Evolutionary conservation across 345 rosid species (phyloP).

Genomic region (Dipteronia sinensis): DNA sequence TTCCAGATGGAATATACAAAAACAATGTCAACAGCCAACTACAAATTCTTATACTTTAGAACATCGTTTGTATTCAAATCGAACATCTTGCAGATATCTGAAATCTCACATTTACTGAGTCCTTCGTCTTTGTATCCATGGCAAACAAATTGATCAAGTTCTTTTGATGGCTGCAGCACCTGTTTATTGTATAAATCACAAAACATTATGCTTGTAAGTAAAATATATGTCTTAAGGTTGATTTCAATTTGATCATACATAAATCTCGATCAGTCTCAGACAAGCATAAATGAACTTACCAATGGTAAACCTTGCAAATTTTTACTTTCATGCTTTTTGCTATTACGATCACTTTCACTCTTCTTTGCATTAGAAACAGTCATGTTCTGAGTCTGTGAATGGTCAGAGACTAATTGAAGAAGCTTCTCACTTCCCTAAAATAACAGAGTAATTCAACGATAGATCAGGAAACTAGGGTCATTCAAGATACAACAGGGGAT

Average conservation of each 20-base stretch:
- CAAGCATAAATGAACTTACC: slow-evolving; percentile 37
- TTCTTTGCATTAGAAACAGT: slow-evolving; percentile 17
- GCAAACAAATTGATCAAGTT: slow-evolving; percentile 50
- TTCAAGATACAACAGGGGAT: background rate
- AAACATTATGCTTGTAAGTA: background rate
- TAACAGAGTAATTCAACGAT: slow-evolving; percentile 12
- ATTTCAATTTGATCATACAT: background rate
- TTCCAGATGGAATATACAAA: slow-evolving; percentile 4
- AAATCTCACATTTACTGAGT: slow-evolving; percentile 43
- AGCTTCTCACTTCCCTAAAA: slow-evolving; percentile 93
- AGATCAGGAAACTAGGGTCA: background rate
- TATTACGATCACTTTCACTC: slow-evolving; percentile 27
- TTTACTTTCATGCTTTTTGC: slow-evolving; percentile 21
- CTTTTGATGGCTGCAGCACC: slow-evolving; percentile 74
- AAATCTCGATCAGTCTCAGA: background rate
- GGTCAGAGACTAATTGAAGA: slow-evolving; percentile 63
- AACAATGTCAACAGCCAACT: slow-evolving; percentile 26
- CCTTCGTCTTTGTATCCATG: slow-evolving; percentile 41
- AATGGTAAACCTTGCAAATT: slow-evolving; percentile 33
- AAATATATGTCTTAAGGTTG: background rate
- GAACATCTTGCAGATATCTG: slow-evolving; percentile 59
- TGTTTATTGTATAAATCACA: background rate
- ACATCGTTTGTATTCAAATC: slow-evolving; percentile 57
- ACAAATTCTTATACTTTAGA: slow-evolving; percentile 55
- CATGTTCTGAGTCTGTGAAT: slow-evolving; percentile 33